Percentiles rank a stretch among this genome's conserved stretches.
Conservation (phyloP, 2,329 filamentous ascomycete species). For the Pseudogymnoascus sp. region DNA sequence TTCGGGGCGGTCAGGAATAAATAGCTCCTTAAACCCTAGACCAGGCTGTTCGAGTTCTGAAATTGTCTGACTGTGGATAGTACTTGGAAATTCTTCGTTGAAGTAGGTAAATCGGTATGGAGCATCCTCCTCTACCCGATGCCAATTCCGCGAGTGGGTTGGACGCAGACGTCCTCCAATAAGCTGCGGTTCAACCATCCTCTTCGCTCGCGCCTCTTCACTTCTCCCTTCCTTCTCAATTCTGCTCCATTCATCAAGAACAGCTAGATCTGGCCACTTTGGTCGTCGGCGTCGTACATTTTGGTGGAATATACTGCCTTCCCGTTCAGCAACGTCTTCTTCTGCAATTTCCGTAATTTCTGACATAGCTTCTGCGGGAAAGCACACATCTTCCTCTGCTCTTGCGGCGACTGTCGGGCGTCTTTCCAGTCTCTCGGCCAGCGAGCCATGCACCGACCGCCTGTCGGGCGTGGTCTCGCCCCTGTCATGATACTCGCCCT, state of each 20-base stretch:
- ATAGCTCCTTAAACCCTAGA: constrained; percentile 75
- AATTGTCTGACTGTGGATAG: constrained; percentile 91
- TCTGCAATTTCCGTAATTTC: constrained; percentile 78
- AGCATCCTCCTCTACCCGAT: constrained; percentile 75
- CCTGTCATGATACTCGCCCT: not conserved
- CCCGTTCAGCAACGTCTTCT: constrained; percentile 53
- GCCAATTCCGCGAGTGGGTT: constrained; percentile 65
- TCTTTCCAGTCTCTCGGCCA: constrained; percentile 24
- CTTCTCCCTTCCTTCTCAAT: constrained; percentile 84
- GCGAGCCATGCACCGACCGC: constrained; percentile 26
- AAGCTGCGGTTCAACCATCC: constrained; percentile 86
- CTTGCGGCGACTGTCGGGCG: constrained; percentile 53
- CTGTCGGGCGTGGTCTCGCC: constrained; percentile 23
- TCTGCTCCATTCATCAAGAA: constrained; percentile 81
- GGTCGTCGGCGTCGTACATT: constrained; percentile 46
- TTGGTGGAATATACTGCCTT: constrained; percentile 32
- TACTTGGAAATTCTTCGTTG: constrained; percentile 93
- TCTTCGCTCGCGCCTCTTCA: constrained; percentile 76
- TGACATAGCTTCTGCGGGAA: constrained; percentile 69
- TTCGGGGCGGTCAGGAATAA: constrained; percentile 75
- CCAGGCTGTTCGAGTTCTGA: constrained; percentile 85
- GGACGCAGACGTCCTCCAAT: constrained; percentile 83
- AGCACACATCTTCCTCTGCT: constrained; percentile 85
- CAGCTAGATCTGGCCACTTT: constrained; percentile 78
- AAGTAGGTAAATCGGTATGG: constrained; percentile 98